Evolutionary conservation across 805 yeast species (phyloP), one percentile per base, ranked within the genome.

Genomic region (Wickerhamomyces canadensis): DNA sequence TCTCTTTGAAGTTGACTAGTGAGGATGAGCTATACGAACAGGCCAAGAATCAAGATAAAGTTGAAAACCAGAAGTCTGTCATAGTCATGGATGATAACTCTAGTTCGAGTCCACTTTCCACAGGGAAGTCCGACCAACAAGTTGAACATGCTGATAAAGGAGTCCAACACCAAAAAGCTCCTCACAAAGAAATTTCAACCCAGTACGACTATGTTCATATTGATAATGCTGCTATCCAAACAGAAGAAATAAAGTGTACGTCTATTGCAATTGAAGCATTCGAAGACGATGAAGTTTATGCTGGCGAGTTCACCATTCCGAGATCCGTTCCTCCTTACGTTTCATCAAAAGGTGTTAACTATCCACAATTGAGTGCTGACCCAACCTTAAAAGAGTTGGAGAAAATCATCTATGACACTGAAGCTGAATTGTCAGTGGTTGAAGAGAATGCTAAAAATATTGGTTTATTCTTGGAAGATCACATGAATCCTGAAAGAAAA

Each of bases 351-450:
- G 43, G 44, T 8, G 49, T 54, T n/a, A 37, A 41, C 15, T 53
- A 53, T 27, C 58, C 58, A 11, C 18, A 22, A 16, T 30, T 54
- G 36, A 44, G 49, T 27, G 1, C 33, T 0, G 44, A 54, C 36
- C 47, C 41, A 17, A 31, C 47, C 6, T 14, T 22, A 2, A 40
- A 31, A 30, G 42, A 49, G 19, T 34, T 53, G 5, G 54, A 54
- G 28, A 42, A 32, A 23, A 35, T 54, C 11, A 29, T 48, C 15
- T 54, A 54, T 27, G 52, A 51, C 28, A 52, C 57, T 4, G 51
- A 53, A 6, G 62, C 66, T 6, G 70, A 65, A 36, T 34, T 67
- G 6, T 32, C 42, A 14, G 59, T 60, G 1, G 31, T 67, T 14
- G 47, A 44, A n/a, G 54, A 49, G 31, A 67, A 66, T 37, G 35